Percentiles rank a stretch among this genome's conserved stretches.
Conservation (phyloP, 495 filamentous ascomycete genomes). For the Clohesyomyces aquaticus region DNA sequence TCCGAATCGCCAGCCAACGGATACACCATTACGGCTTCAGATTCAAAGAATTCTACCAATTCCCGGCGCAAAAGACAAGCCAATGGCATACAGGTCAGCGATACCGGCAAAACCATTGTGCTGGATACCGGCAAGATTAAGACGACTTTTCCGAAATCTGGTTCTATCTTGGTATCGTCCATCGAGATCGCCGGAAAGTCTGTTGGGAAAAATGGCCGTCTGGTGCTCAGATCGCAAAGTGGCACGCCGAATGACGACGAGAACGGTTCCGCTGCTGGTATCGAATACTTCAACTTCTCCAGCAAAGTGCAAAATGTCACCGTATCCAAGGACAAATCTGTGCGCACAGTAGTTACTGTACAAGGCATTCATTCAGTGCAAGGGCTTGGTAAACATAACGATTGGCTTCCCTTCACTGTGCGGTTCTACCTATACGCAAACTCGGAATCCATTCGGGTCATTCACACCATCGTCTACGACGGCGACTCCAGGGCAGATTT, state of each 20-base stretch:
- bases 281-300: conserved; percentile 16
- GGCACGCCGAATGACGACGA: conserved; percentile 11
- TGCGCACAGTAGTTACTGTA: conserved; percentile 16
- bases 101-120: background rate
- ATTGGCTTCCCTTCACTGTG: conserved; percentile 26
- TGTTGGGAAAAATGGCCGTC: conserved; percentile 14
- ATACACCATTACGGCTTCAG: conserved; percentile 15
- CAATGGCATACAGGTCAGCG: background rate
- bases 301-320: conserved; percentile 23
- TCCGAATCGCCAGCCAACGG: background rate
- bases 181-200: conserved; percentile 12
- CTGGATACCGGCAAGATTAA: conserved; percentile 21
- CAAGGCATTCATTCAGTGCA: conserved; percentile 14
- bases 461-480: conserved; percentile 23
- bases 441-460: conserved; percentile 15
- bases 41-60: conserved; percentile 1
- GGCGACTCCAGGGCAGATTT: conserved; percentile 18
- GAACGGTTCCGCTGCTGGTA: background rate
- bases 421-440: conserved; percentile 24
- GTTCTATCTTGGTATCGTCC: conserved; percentile 12
- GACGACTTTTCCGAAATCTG: conserved; percentile 17
- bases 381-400: background rate
- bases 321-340: background rate
- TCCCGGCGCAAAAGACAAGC: background rate
- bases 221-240: conserved; percentile 14